These are phyloP conservation scores for Tolypocladium capitatum DNA, from an alignment of 2,329 filamentous ascomycete genomes.

Conservation along the genomic window DNA sequence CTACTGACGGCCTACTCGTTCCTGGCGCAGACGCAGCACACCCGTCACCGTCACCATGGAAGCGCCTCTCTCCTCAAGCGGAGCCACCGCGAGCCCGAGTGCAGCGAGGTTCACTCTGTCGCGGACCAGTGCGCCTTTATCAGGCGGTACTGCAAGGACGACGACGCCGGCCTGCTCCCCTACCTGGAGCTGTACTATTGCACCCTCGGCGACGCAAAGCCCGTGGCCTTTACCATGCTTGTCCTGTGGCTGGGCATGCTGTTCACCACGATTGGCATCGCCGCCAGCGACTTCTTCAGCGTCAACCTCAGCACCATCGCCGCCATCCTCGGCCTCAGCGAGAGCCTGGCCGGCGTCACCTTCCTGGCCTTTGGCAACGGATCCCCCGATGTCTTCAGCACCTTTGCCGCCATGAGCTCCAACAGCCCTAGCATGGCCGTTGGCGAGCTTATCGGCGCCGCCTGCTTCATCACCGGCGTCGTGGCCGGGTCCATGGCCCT, in stretches of 20 bases:
- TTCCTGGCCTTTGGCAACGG: slow-evolving; percentile 96
- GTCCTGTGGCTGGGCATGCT: slow-evolving; percentile 75
- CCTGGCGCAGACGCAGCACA: slow-evolving; percentile 14
- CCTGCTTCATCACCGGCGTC: slow-evolving; percentile 90
- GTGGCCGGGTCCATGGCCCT: slow-evolving; percentile 96
- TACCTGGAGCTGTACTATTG: slow-evolving; percentile 93
- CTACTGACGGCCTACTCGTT: slow-evolving; percentile 32
- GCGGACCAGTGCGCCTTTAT: slow-evolving; percentile 81
- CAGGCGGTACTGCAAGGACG: slow-evolving; percentile 66
- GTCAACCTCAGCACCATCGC: slow-evolving; percentile 92
- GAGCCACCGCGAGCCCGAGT: slow-evolving; percentile 35
- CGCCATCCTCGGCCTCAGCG: slow-evolving; percentile 77
- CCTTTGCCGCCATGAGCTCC: slow-evolving; percentile 93
- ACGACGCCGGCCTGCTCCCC: slow-evolving; percentile 78
- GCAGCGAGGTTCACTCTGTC: slow-evolving; percentile 64
- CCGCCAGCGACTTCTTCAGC: slow-evolving; percentile 96
- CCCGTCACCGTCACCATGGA: slow-evolving; percentile 1
- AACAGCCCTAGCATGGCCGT: slow-evolving; percentile 95
- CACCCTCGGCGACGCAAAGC: slow-evolving; percentile 50
- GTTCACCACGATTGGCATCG: slow-evolving; percentile 94
- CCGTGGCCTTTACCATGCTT: slow-evolving; percentile 66
- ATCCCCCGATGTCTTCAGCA: slow-evolving; percentile 95
- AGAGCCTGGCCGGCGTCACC: slow-evolving; percentile 91
- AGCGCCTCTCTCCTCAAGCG: slow-evolving; percentile 12
- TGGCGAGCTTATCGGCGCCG: slow-evolving; percentile 87